A percentile compares a stretch with the other conserved stretches of the same genome.
phyloP scores from a whole-genome alignment of 306 rosid species.

The Biancaea sappan region DNA sequence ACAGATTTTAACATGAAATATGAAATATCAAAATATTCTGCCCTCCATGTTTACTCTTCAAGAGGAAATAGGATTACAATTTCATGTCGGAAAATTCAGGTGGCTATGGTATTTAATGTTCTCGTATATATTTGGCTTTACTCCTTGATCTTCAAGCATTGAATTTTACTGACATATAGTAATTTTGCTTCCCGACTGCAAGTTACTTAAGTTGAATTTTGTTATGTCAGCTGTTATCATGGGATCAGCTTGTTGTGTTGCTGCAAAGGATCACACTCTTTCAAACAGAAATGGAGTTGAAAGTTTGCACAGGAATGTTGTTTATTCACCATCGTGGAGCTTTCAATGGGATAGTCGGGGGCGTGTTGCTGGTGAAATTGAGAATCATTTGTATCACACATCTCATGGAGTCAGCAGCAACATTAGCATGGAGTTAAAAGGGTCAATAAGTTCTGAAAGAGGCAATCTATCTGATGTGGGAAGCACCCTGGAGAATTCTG shows the following conservation, averaged over 20 bases:
- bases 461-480: conserved; percentile 69
- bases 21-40: conserved; percentile 5
- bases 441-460: conserved; percentile 69
- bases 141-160: neutral
- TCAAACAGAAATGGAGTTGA: conserved; percentile 45
- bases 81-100: conserved; percentile 31
- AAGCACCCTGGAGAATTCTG: conserved; percentile 66
- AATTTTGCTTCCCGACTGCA: neutral
- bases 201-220: conserved; percentile 23
- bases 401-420: conserved; percentile 59
- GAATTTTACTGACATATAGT: neutral
- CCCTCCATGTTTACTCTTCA: conserved; percentile 33
- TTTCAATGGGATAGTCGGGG: conserved; percentile 62
- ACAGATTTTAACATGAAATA: neutral
- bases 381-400: conserved; percentile 46
- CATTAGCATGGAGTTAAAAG: conserved; percentile 74
- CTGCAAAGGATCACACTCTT: conserved; percentile 45
- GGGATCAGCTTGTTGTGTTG: conserved; percentile 69
- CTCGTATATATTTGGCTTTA: conserved; percentile 3
- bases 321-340: conserved; percentile 72
- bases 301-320: conserved; percentile 47
- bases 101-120: conserved; percentile 26
- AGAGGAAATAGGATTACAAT: conserved; percentile 35
- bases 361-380: conserved; percentile 62
- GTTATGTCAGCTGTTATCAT: conserved; percentile 39